Percentiles rank a stretch among this genome's conserved stretches.
Evolutionary conservation across 2,329 filamentous ascomycete species (phyloP).

Genomic region (Microcyclospora tardicrescens): DNA sequence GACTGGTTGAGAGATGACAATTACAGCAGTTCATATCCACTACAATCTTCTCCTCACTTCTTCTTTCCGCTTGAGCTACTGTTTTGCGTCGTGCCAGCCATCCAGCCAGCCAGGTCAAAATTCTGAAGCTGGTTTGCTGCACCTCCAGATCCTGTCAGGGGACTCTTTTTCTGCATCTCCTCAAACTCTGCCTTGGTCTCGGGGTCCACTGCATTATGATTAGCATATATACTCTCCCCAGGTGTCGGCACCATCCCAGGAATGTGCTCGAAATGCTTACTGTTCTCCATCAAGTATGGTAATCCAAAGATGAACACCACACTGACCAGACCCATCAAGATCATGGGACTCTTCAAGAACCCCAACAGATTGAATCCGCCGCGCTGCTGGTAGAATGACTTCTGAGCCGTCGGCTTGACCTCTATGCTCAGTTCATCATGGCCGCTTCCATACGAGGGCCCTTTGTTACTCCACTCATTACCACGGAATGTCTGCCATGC

Average conservation of each 20-base stretch:
- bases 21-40: too few species aligned
- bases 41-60: too few species aligned
- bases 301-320: slow-evolving; percentile 79
- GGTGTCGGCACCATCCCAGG: background rate
- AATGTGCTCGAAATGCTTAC: slow-evolving; percentile 42
- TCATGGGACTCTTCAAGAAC: slow-evolving; percentile 92
- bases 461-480: slow-evolving; percentile 81
- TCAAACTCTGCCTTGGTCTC: slow-evolving; percentile 89
- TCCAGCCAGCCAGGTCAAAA: slow-evolving; percentile 56
- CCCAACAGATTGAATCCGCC: slow-evolving; percentile 53
- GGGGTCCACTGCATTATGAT: slow-evolving; percentile 66
- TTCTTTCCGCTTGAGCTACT: slow-evolving; percentile 2
- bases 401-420: slow-evolving; percentile 47
- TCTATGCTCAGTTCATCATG: slow-evolving; percentile 42
- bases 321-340: slow-evolving; percentile 74
- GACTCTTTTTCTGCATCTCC: slow-evolving; percentile 67
- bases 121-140: slow-evolving; percentile 45
- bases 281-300: slow-evolving; percentile 91
- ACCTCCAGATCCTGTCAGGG: slow-evolving; percentile 32
- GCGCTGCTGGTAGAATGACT: slow-evolving; percentile 66
- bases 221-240: slow-evolving; percentile 3
- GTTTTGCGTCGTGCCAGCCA: slow-evolving; percentile 46
- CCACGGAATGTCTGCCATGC: slow-evolving; percentile 80
- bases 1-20: too few species aligned
- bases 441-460: slow-evolving; percentile 43